Evolutionary conservation across 2,329 filamentous ascomycete species (phyloP).

Genomic region (Neofusicoccum sp.): DNA sequence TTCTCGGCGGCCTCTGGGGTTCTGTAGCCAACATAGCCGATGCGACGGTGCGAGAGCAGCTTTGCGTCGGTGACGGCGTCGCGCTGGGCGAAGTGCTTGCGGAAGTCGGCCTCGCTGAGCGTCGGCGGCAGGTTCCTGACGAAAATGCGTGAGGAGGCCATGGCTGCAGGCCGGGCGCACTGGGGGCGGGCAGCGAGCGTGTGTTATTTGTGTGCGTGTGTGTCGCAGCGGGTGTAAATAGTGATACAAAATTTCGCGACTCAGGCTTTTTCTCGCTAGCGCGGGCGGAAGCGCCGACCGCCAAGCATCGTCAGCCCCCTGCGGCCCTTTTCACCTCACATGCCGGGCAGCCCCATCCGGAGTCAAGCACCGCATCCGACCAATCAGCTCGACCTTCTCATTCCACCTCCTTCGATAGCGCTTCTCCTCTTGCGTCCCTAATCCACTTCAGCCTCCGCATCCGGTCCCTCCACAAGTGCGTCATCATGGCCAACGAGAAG

Average conservation of each 20-base stretch:
- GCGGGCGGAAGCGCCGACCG: conserved; percentile 2
- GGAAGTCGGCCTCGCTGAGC: conserved; percentile 80
- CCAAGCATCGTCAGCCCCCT: conserved; percentile 4
- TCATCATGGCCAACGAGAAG: conserved; percentile 38
- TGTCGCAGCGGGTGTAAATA: conserved; percentile 6
- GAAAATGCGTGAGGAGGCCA: conserved; percentile 77
- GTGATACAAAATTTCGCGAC: conserved; percentile 5
- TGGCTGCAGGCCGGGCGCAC: conserved; percentile 19
- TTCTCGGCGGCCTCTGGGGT: conserved; percentile 73
- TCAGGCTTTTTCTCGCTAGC: background rate
- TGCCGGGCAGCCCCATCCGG: conserved; percentile 10
- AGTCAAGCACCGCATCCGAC: conserved; percentile 10
- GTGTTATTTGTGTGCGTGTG: conserved; percentile 10
- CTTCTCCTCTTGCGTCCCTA: conserved; percentile 3
- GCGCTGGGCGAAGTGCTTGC: conserved; percentile 80
- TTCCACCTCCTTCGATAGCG: conserved; percentile 13
- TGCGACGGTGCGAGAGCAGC: conserved; percentile 82
- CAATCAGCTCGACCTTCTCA: conserved; percentile 9
- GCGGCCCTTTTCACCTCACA: conserved; percentile 2
- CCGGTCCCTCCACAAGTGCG: background rate
- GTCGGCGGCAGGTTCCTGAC: conserved; percentile 76
- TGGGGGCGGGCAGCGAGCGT: background rate
- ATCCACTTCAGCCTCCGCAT: background rate
- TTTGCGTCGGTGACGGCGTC: conserved; percentile 85
- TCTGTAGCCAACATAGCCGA: conserved; percentile 95